Evolutionary conservation across 2,329 filamentous ascomycete genomes (phyloP).

Genomic region (Canariomyces notabilis): DNA sequence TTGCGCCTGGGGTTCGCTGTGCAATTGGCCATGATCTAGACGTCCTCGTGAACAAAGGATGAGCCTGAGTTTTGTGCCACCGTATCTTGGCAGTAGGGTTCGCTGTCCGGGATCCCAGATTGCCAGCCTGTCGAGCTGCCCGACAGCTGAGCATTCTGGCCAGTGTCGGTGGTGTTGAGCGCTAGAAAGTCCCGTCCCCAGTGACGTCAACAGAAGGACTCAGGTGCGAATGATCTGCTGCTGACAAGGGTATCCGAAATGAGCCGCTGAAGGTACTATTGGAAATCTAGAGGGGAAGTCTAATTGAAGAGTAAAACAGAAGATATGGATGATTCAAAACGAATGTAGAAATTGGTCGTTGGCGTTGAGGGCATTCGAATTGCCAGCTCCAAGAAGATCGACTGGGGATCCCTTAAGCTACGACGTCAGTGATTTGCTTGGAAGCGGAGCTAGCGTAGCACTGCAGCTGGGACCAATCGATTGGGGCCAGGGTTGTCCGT

Average conservation of each 20-base stretch:
- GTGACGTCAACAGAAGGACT: slow-evolving; percentile 19
- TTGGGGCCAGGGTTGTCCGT: too few species aligned
- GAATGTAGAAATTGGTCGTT: too few species aligned
- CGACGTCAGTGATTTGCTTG: too few species aligned
- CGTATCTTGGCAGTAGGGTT: not conserved
- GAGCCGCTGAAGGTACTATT: too few species aligned
- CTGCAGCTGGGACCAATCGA: too few species aligned
- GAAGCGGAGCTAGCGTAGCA: too few species aligned
- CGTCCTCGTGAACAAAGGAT: slow-evolving; percentile 17
- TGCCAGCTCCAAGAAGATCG: too few species aligned
- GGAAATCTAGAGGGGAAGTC: too few species aligned
- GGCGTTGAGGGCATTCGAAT: too few species aligned
- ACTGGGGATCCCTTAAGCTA: too few species aligned
- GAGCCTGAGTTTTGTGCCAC: slow-evolving; percentile 8
- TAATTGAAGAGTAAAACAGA: too few species aligned
- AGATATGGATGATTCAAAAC: too few species aligned
- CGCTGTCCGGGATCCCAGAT: not conserved
- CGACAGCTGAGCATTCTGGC: slow-evolving; percentile 20
- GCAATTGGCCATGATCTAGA: not conserved
- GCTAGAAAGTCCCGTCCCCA: not conserved
- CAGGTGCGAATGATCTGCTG: slow-evolving; percentile 3
- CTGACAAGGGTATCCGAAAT: not conserved
- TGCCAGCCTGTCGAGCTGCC: slow-evolving; percentile 15
- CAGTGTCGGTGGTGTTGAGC: not conserved
- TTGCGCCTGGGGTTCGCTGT: not conserved